Base-by-base conservation (phyloP, 108 stramenopile species). In the Licmophora abbreviata region DNA sequence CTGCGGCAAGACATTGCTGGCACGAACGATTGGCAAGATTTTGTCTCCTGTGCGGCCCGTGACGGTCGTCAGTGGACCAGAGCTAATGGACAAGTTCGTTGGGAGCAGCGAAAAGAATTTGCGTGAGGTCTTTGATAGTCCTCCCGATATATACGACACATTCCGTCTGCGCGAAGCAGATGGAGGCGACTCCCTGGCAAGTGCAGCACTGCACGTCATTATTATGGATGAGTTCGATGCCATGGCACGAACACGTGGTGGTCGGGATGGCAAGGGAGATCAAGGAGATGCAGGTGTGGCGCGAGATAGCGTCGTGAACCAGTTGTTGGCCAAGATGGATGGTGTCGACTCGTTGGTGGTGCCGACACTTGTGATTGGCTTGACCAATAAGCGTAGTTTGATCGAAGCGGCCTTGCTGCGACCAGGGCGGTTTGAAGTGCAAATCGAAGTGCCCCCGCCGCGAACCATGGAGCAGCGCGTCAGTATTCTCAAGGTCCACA, bases 201-300 rank as follows among this genome's bases (percentile, higher is more conserved):
- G 58, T n/a, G 47, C 44, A 23, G 69, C 68, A 24, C 59, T 86
- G 46, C 83, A 87, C 54, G 80, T 90, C 28, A 74, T 90, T 51
- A 63, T 95, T 9, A 74, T 97, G 58, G 96, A 97, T 64, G 96
- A 97, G 59, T 91, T 95, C 33, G 96, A 97, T 79, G 93, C 96
- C 17, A 86, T 95, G 40, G 79, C 84, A 29, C 62, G 89, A n/a
- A 61, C 67, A 22, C 73, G 95, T 29, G 73, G 73, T 22, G 85
- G 85, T 22, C 48, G 54, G 22, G 79, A 66, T 45, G 81, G 81
- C 26, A 71, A 71, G 45, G 76, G 76, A 26, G 81, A 82, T 38
- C 85, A 86, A 53, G 85, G 90, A 1, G 95, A 96, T 63, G 91
- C 95, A 4, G 89, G 91, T n/a, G 90, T 93, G 1, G 94, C 92